Conservation (phyloP, 2,329 filamentous ascomycete species). For the Penicillium occitanis region DNA sequence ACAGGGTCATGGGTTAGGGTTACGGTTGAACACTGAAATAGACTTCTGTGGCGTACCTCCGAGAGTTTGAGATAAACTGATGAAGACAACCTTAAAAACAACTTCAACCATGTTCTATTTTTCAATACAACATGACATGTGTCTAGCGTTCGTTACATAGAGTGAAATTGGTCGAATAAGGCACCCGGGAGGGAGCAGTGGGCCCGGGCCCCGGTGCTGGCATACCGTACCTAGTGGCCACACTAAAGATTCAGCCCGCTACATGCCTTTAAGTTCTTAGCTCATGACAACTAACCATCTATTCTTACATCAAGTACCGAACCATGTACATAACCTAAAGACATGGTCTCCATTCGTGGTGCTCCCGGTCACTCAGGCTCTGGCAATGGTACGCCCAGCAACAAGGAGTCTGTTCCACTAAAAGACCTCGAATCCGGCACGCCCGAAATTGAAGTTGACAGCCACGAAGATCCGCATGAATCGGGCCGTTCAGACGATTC, state of each 20-base stretch:
- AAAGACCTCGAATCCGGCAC: constrained; percentile 22
- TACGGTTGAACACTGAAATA: not conserved
- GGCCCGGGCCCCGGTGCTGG: not conserved
- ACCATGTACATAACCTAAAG: not conserved
- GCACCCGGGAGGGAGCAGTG: not conserved
- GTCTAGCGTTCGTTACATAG: not conserved
- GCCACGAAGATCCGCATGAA: constrained; percentile 10
- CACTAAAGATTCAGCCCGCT: not conserved
- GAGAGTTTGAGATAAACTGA: not conserved
- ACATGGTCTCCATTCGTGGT: constrained; percentile 1
- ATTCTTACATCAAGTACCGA: not conserved
- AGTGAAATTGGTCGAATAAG: not conserved
- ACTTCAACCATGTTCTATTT: not conserved
- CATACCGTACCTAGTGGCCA: not conserved
- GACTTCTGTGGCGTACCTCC: not conserved
- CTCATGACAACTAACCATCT: not conserved
- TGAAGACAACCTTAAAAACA: not conserved
- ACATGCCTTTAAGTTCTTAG: not conserved
- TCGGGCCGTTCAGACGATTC: constrained; percentile 13
- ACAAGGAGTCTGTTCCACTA: not conserved
- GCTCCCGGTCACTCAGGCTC: not conserved
- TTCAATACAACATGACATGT: not conserved
- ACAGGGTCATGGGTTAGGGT: not conserved
- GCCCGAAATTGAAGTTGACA: constrained; percentile 6
- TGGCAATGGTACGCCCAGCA: not conserved